Percentiles rank a stretch among this genome's conserved stretches.
These are phyloP conservation scores for Ophiosphaerella herpotricha DNA, from an alignment of 2,329 filamentous ascomycete genomes.

Conservation along the genomic window DNA sequence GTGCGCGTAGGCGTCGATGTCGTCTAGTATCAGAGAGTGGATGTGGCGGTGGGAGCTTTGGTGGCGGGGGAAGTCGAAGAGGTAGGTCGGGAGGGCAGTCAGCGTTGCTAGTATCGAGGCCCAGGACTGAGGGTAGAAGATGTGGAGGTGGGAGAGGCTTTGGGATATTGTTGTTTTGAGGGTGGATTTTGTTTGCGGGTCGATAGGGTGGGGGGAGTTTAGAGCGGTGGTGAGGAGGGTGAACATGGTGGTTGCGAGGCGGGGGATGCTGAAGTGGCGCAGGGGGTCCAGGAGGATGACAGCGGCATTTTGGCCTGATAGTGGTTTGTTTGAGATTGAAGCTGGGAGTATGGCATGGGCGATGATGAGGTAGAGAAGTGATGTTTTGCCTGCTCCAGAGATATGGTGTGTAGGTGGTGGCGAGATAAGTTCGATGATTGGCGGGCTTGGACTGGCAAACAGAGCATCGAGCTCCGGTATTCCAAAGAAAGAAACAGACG, in stretches of 20 bases:
- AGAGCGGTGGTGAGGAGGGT: slow-evolving; percentile 9
- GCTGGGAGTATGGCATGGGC: slow-evolving; percentile 57
- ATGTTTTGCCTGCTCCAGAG: slow-evolving; percentile 61
- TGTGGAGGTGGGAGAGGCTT: slow-evolving; percentile 60
- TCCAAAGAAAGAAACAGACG: slow-evolving; percentile 38
- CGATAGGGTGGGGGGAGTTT: neutral
- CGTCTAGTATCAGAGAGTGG: slow-evolving; percentile 59
- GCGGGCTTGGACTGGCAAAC: slow-evolving; percentile 14
- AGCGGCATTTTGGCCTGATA: slow-evolving; percentile 51
- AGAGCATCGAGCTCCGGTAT: slow-evolving; percentile 54
- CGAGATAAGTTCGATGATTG: slow-evolving; percentile 59
- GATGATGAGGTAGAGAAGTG: slow-evolving; percentile 62
- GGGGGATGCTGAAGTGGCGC: slow-evolving; percentile 56
- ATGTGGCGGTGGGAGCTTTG: slow-evolving; percentile 53
- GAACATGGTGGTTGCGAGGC: slow-evolving; percentile 50
- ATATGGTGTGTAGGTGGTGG: slow-evolving; percentile 38
- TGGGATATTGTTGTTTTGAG: slow-evolving; percentile 38
- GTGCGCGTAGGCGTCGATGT: slow-evolving; percentile 44
- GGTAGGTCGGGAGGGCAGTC: slow-evolving; percentile 52
- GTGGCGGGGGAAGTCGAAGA: slow-evolving; percentile 56
- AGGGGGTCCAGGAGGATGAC: slow-evolving; percentile 63
- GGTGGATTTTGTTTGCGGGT: slow-evolving; percentile 10
- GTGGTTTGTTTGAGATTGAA: slow-evolving; percentile 11
- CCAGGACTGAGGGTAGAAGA: slow-evolving; percentile 61
- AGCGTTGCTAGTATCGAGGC: slow-evolving; percentile 57